Evolutionary conservation across 176 grass and related monocot species (phyloP).

Genomic region (Thinopyrum elongatum): DNA sequence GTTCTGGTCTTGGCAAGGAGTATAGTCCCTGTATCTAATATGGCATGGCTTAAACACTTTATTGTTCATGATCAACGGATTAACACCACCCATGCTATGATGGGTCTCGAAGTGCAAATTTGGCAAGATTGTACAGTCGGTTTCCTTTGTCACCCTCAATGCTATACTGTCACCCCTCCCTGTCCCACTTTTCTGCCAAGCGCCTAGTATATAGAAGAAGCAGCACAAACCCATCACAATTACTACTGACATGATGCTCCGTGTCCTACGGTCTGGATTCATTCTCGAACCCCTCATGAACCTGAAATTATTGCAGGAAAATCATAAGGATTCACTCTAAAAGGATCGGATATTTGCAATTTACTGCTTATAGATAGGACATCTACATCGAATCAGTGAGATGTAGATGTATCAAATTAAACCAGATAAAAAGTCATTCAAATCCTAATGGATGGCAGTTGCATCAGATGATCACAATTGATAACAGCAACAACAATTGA

Average conservation of each 20-base stretch:
- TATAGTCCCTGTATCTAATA: conserved; percentile 60
- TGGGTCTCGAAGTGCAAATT: conserved; percentile 87
- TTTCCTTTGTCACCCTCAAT: conserved; percentile 57
- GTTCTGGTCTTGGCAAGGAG: conserved; percentile 76
- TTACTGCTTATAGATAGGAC: neutral
- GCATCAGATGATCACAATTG: neutral
- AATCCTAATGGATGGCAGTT: neutral
- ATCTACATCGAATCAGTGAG: neutral
- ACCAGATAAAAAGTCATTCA: neutral
- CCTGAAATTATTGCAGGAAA: conserved; percentile 39
- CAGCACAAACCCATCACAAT: conserved; percentile 60
- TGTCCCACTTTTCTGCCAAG: conserved; percentile 84
- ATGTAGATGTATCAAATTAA: neutral
- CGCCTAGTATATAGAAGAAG: conserved; percentile 84
- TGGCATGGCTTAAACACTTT: conserved; percentile 68
- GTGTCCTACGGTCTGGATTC: conserved; percentile 51
- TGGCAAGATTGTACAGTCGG: conserved; percentile 64
- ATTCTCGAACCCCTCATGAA: conserved; percentile 75
- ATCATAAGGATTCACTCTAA: conserved; percentile 9
- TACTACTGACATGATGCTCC: conserved; percentile 57
- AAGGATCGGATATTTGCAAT: neutral
- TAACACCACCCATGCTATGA: conserved; percentile 46
- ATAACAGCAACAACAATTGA: neutral
- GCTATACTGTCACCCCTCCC: conserved; percentile 79
- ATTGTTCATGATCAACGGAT: conserved; percentile 41